Evolutionary conservation across 2,329 filamentous ascomycete genomes (phyloP).

Genomic region (Onygenales sp.): DNA sequence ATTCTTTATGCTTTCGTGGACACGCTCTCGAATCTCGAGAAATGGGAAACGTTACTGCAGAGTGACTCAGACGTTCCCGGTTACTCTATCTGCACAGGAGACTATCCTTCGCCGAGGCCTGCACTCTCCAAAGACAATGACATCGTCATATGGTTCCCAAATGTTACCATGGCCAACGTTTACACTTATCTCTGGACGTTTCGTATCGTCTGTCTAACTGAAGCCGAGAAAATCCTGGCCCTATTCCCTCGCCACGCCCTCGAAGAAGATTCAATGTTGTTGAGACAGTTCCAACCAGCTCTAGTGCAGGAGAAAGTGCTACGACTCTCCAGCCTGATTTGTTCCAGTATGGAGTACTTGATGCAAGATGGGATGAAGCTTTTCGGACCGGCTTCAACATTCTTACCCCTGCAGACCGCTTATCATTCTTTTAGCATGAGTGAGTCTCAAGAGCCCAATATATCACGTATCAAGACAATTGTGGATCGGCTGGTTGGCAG

Average conservation of each 20-base stretch:
- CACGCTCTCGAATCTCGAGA: not conserved
- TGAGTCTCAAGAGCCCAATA: not conserved
- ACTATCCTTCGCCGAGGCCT: too few species aligned
- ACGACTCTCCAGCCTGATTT: slow-evolving; percentile 19
- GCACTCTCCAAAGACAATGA: not conserved
- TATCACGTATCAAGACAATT: slow-evolving; percentile 3
- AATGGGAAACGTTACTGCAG: not conserved
- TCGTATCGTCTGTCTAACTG: slow-evolving; percentile 25
- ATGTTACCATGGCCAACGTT: slow-evolving; percentile 29
- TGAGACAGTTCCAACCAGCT: not conserved
- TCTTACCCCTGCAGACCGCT: slow-evolving; percentile 20
- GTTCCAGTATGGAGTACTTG: slow-evolving; percentile 28
- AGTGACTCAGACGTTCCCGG: not conserved
- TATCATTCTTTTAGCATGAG: slow-evolving; percentile 6
- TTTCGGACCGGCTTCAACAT: slow-evolving; percentile 28
- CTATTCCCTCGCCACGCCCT: not conserved
- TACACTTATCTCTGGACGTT: slow-evolving; percentile 32
- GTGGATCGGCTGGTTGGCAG: slow-evolving; percentile 10
- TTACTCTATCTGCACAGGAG: not conserved
- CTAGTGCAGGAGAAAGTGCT: not conserved
- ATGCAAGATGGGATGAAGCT: slow-evolving; percentile 31
- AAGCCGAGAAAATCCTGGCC: slow-evolving; percentile 15
- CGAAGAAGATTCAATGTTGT: not conserved
- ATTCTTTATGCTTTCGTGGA: not conserved
- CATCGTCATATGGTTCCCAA: slow-evolving; percentile 21